phyloP scores from a whole-genome alignment of 805 yeast genomes.

The Wickerhamiella australiensis region DNA sequence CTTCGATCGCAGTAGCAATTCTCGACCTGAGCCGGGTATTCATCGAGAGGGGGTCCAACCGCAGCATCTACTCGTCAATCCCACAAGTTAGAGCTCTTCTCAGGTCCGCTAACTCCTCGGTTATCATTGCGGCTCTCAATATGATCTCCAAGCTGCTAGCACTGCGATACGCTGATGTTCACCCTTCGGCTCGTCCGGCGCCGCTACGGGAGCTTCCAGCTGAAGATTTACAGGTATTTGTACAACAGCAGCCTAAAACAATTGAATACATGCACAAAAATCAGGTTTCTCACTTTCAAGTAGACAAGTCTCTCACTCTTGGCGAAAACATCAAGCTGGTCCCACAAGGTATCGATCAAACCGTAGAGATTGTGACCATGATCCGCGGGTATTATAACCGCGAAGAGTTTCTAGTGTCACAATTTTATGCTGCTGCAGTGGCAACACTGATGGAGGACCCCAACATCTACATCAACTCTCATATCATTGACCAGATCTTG shows the following conservation, averaged over 20 bases:
- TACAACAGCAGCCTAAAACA: background rate
- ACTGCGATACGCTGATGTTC: constrained; percentile 7
- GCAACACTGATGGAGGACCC: background rate
- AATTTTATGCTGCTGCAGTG: constrained; percentile 6
- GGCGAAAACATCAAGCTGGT: background rate
- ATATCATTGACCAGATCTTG: constrained; percentile 3
- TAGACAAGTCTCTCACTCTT: background rate
- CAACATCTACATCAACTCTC: background rate
- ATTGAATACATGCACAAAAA: background rate
- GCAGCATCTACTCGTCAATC: constrained; percentile 54
- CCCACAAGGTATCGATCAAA: background rate
- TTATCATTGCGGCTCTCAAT: constrained; percentile 49
- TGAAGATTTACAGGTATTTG: background rate
- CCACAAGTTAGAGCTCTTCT: constrained; percentile 49
- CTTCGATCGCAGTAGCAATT: constrained; percentile 37
- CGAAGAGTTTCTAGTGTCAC: background rate
- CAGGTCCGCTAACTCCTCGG: constrained; percentile 45
- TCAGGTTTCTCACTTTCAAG: background rate
- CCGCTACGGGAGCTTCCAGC: background rate
- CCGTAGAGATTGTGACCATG: constrained; percentile 1
- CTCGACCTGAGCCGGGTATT: constrained; percentile 50
- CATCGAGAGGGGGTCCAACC: constrained; percentile 55
- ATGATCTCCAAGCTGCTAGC: constrained; percentile 28
- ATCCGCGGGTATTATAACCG: background rate
- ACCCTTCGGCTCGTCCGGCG: background rate